Base-by-base conservation (phyloP, 108 stramenopile species). In the Cyclotella choctawhatcheeana region DNA sequence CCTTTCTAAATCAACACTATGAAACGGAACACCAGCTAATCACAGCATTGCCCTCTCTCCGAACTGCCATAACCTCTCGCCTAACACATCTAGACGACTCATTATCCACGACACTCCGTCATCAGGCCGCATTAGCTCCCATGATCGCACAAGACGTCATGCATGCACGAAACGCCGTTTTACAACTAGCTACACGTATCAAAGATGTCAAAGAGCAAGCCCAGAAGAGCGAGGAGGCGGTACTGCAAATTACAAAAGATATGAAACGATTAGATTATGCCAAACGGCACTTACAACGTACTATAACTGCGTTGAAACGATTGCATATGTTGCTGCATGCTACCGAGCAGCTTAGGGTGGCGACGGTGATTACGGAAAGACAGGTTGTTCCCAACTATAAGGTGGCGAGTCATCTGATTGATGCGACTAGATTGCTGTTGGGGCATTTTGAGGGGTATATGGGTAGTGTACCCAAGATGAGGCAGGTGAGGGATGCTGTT, bases 271-370 rank as follows among this genome's bases (percentile, higher is more conserved):
- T 99, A 22, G 99, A 99, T 83, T 87, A 82, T 67, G 97, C 98
- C 72, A 99, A 99, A 83, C 84, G 90, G 8, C 96, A 99, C 73
- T 88, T 98, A 73, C 95, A 97, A 52, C 79, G 85, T 16, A 98
- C 98, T 16, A 98, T 99, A 64, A 98, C 97, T 2, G 94, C 97
- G 0, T 72, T 99, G 30, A 98, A 98, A 64, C 74, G 95, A n/a
- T 77, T 99, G 71, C 99, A 99, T 82, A 98, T 99, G 99, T 73
- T 99, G 25, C 69, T 96, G 21, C 94, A 97, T 76, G 97, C 98
- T 17, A 96, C 98, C 21, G 92, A 94, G 54, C 94, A 97, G 61
- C 81, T 99, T 40, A 77, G 93, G n/a, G 55, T 73, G 68, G 82
- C 89, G 29, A 88, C 86, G 21, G 47, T 82, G 73, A 55, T 74